A percentile compares a stretch with the other conserved stretches of the same genome.
Evolutionary conservation across 331 rosid species (phyloP).

Genomic region (Acacia pycnantha): DNA sequence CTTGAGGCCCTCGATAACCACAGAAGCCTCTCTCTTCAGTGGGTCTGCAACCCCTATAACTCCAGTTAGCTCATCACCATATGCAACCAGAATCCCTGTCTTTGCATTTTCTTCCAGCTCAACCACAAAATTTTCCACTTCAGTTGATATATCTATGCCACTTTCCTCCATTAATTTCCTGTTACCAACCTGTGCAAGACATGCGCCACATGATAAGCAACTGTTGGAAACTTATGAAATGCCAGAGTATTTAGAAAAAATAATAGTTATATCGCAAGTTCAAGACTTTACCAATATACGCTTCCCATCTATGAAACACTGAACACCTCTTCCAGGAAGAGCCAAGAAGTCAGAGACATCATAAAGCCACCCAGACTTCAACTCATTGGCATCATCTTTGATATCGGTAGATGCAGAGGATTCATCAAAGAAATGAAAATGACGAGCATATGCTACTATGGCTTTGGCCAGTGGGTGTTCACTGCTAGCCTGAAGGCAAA

Average conservation of each 20-base stretch:
- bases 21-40: constrained; percentile 83
- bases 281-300: constrained; percentile 50
- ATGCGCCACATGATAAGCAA: constrained; percentile 31
- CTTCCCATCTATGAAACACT: constrained; percentile 61
- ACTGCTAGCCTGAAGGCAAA: constrained; percentile 75
- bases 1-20: constrained; percentile 75
- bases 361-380: constrained; percentile 69
- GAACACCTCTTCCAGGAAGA: constrained; percentile 80
- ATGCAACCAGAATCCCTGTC: constrained; percentile 82
- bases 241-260: constrained; percentile 11
- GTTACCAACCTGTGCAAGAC: constrained; percentile 68
- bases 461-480: constrained; percentile 96
- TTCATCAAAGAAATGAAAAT: constrained; percentile 81
- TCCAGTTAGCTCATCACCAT: constrained; percentile 54
- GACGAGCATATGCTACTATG: constrained; percentile 78
- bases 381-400: constrained; percentile 37
- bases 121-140: constrained; percentile 69
- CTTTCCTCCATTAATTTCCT: constrained; percentile 71
- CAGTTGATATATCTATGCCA: constrained; percentile 57
- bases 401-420: constrained; percentile 44
- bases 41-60: constrained; percentile 90
- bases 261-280: neutral
- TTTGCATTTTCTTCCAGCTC: constrained; percentile 88
- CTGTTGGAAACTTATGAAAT: constrained; percentile 1
- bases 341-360: constrained; percentile 74